phyloP scores from a whole-genome alignment of 2,329 filamentous ascomycete species.

The Xenoacremonium recifei region DNA sequence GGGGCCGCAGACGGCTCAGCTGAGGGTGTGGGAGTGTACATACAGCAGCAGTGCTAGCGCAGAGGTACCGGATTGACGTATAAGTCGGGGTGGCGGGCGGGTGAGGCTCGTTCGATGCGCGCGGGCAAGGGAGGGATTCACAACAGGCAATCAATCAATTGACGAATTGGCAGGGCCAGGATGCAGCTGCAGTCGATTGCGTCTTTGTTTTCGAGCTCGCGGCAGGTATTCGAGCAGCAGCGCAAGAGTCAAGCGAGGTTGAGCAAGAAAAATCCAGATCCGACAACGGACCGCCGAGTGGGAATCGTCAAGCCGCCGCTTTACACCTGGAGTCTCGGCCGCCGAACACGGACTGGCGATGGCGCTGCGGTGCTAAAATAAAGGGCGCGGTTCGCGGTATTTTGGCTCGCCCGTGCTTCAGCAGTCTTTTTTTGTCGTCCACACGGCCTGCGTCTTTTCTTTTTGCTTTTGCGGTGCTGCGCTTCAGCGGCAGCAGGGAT shows the following conservation, averaged over 20 bases:
- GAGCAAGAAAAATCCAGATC: not conserved
- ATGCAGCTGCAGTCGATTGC: too few relatives aligned
- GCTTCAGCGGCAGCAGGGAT: not conserved
- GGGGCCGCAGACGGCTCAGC: not conserved
- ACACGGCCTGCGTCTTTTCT: too few relatives aligned
- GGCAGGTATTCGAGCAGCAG: not conserved
- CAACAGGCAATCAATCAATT: too few relatives aligned
- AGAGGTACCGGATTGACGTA: not conserved
- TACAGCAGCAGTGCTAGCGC: not conserved
- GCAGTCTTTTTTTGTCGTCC: too few relatives aligned
- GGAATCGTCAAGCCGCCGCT: not conserved
- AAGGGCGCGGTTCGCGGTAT: not conserved
- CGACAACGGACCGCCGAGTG: not conserved
- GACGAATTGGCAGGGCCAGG: too few relatives aligned
- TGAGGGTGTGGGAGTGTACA: not conserved
- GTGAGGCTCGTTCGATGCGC: too few relatives aligned
- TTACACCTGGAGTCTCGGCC: not conserved
- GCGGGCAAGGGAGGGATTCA: too few relatives aligned
- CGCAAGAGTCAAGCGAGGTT: not conserved
- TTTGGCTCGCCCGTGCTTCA: too few relatives aligned
- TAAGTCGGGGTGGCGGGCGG: too few relatives aligned
- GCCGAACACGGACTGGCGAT: not conserved
- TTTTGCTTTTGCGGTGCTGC: too few relatives aligned
- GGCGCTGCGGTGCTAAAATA: not conserved
- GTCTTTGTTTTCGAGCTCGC: not conserved